Base-by-base conservation (phyloP, 345 rosid genomes). In the Salix arbutifolia region DNA sequence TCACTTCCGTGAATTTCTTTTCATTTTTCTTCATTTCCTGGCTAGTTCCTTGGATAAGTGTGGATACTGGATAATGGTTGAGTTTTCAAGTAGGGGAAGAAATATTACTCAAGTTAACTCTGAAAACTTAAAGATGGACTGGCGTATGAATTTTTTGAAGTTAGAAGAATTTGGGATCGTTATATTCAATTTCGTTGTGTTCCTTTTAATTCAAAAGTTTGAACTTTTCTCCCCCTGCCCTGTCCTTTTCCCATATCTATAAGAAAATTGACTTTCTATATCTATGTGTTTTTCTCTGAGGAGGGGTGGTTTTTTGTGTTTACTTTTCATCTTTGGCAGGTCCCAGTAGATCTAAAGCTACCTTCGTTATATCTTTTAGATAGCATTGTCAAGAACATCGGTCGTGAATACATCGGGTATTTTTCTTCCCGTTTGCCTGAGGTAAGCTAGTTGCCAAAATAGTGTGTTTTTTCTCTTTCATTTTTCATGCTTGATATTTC, bases 291-390 rank as follows among this genome's bases (percentile, higher is more conserved):
- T 26, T 18, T 38, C 16, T 6, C 61, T 21, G 19, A 26, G 31
- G 23, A 25, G 11, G 53, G 28, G n/a, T 64, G 38, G 28, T 18
- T 25, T 3, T 65, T 33, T 53, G 50, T 67, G 67, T 72, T 40
- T 8, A 21, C 44, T 40, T 28, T 21, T 65, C 26, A 50, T n/a
- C 38, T 16, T 65, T 30, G 19, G 77, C 91, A 96, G 99, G 99
- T 85, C 50, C 97, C 97, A 40, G 89, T 89, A 28, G 97, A 94
- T 67, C 99, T 90, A 74, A 96, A 94, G 79, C 75, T 96, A 72
- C 98, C 99, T 42, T 94, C 97, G 10, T 78, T 96, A 4, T 96
- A 96, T 85, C 91, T 96, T n/a, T 84, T 96, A 83, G 99, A 96
- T 76, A 94, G 99, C 81, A 88, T 96, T 75, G 99, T 96, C 31